Evolutionary conservation across 139 green algal genomes (phyloP).

Genomic region (Desmodesmus armatus): DNA sequence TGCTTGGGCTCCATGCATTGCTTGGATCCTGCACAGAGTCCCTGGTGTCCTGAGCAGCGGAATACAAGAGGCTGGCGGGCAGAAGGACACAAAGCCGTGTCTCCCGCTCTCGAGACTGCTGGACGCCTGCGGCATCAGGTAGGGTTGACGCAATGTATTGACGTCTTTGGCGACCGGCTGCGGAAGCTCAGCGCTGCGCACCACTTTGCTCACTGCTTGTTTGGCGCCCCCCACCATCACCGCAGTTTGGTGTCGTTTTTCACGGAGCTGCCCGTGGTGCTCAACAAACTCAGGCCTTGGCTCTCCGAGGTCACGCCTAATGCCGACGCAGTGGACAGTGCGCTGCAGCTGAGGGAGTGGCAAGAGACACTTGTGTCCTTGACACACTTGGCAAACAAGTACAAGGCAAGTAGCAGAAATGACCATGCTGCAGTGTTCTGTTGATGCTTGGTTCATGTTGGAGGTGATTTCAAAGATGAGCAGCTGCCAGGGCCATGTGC

Average conservation of each 20-base stretch:
- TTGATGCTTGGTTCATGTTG: not conserved
- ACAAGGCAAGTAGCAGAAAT: constrained; percentile 55
- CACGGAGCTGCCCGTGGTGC: constrained; percentile 54
- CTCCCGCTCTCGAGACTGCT: too few relatives aligned
- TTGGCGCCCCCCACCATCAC: too few relatives aligned
- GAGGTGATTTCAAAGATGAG: too few relatives aligned
- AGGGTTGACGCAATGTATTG: not conserved
- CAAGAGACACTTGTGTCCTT: constrained; percentile 55
- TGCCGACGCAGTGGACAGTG: constrained; percentile 37
- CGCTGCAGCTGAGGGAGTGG: constrained; percentile 50
- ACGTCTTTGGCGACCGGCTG: not conserved
- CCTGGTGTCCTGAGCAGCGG: constrained; percentile 17
- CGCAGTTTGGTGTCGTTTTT: constrained; percentile 64
- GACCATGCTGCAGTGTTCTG: not conserved
- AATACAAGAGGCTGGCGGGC: not conserved
- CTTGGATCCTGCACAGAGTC: constrained; percentile 35
- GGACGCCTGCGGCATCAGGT: constrained; percentile 46
- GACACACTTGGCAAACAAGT: constrained; percentile 61
- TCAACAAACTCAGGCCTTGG: constrained; percentile 50
- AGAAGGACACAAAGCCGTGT: too few relatives aligned
- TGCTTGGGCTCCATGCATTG: constrained; percentile 39
- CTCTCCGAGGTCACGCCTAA: not conserved
- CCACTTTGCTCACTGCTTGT: not conserved
- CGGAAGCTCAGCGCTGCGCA: not conserved
- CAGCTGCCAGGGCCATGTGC: too few relatives aligned